These are phyloP conservation scores for Leccinum variabile DNA, from an alignment of 1,284 basidiomycete species.

Conservation along the genomic window DNA sequence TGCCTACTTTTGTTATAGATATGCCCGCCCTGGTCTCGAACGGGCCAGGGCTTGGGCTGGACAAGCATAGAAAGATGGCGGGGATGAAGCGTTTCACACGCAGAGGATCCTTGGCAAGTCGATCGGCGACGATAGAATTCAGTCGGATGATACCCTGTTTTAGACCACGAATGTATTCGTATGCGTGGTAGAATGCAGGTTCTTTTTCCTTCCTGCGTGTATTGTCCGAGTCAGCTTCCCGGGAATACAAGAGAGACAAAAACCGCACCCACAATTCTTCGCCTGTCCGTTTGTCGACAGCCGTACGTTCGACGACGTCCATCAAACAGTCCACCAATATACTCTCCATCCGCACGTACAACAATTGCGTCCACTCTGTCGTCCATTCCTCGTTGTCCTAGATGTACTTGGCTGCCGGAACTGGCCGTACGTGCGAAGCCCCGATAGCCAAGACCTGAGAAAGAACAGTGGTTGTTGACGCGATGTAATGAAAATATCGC, in stretches of 20 bases:
- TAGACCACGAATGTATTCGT: conserved; percentile 93
- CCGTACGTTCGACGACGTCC: conserved; percentile 71
- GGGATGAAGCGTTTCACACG: conserved; percentile 79
- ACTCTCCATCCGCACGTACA: conserved; percentile 80
- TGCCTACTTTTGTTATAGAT: conserved; percentile 70
- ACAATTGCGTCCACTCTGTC: conserved; percentile 77
- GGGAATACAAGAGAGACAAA: conserved; percentile 1
- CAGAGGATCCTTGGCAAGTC: conserved; percentile 77
- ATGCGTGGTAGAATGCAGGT: conserved; percentile 89
- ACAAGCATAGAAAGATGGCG: conserved; percentile 96
- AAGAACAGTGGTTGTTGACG: conserved; percentile 42
- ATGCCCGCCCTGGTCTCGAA: conserved; percentile 85
- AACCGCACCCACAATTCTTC: conserved; percentile 51
- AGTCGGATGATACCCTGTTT: conserved; percentile 91
- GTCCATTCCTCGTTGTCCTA: conserved; percentile 62
- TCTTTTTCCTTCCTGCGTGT: conserved; percentile 73
- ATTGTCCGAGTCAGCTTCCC: conserved; percentile 1
- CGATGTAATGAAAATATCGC: conserved; percentile 45
- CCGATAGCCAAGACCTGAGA: conserved; percentile 57
- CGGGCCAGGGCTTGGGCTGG: conserved; percentile 86
- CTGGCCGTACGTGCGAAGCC: conserved; percentile 56
- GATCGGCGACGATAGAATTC: conserved; percentile 79
- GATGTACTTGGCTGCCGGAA: conserved; percentile 65
- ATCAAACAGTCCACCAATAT: conserved; percentile 85
- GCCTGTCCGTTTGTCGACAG: conserved; percentile 54